Base-by-base conservation (phyloP, 176 grass and related monocot species). In the Cenchrus purpureus region DNA sequence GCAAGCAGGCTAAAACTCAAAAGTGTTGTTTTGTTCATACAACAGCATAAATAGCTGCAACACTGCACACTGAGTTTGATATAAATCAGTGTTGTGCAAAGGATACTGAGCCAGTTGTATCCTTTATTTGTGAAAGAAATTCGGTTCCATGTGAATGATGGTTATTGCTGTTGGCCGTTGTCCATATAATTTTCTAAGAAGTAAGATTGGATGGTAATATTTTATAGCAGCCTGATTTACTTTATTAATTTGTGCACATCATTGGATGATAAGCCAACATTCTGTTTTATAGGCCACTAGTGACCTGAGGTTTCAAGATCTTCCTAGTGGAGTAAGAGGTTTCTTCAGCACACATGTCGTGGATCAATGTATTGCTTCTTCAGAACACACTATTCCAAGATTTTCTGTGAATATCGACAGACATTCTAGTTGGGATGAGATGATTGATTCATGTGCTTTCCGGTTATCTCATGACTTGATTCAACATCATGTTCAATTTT, bases 321-420 rank as follows among this genome's bases (percentile, higher is more conserved):
- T 98, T 92, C 96, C 96, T 79, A 50, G 71, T 56, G 89, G 80
- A 94, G 91, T 95, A 79, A 93, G 87, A 71, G 74, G 77, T 79
- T 98, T 98, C 87, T 98, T 98, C 86, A 89, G 84, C 58, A 81
- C 83, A 65, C 66, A 90, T 89, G 84, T 86, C 60, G 67, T 92
- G 73, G 81, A 87, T 89, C 75, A 87, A 78, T 81, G 58, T 55
- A 29, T 90, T 94, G 69, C 71, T 71, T 87, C 85, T 77, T 90
- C 83, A 44, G 90, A 92, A 71, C 85, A 94, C 65, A 87, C 89
- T 59, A 79, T 91, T 71, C 96, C 93, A 46, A 89, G 96, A 82
- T 94, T 95, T 82, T 90, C 86, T 57, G 80, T 95, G 79, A 85
- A 92, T 75, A 63, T 98, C 83, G 91, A 98, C 87, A 87, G 86